A percentile compares a stretch with the other conserved stretches of the same genome.
Conservation (phyloP, 352 stramenopile genomes). For the Peronosclerospora sorghi region DNA sequence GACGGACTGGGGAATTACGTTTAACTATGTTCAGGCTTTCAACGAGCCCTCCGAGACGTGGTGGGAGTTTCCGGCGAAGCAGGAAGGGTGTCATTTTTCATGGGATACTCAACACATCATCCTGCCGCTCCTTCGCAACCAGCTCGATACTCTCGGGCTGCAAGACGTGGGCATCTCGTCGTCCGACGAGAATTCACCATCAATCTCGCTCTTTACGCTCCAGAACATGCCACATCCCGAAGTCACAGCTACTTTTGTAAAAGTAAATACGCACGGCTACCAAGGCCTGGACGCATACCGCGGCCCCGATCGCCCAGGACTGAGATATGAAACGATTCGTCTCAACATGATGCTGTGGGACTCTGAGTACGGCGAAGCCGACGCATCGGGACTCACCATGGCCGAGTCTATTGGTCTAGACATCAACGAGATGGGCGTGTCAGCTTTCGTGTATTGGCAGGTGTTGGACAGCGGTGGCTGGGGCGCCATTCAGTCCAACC, state of each 20-base stretch:
- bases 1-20: slow-evolving; percentile 32
- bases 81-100: slow-evolving; percentile 46
- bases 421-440: slow-evolving; percentile 48
- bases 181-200: slow-evolving; percentile 45
- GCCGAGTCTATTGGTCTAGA: slow-evolving; percentile 38
- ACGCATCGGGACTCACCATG: slow-evolving; percentile 32
- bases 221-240: slow-evolving; percentile 11
- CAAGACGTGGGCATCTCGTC: slow-evolving; percentile 23
- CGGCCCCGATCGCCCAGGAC: slow-evolving; percentile 20
- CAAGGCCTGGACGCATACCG: slow-evolving; percentile 31
- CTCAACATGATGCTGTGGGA: slow-evolving; percentile 40
- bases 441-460: slow-evolving; percentile 59
- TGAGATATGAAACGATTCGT: slow-evolving; percentile 21
- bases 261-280: slow-evolving; percentile 55
- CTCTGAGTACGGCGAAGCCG: slow-evolving; percentile 46
- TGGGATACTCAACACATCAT: slow-evolving; percentile 30
- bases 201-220: slow-evolving; percentile 26
- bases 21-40: slow-evolving; percentile 47
- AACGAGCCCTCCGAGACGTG: slow-evolving; percentile 35
- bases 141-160: slow-evolving; percentile 23
- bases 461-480: slow-evolving; percentile 39
- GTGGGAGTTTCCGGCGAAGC: slow-evolving; percentile 8
- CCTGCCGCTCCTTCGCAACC: slow-evolving; percentile 24
- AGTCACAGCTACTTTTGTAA: slow-evolving; percentile 25
- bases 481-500: slow-evolving; percentile 38